Conservation (phyloP, 116 monocot genomes). For the Zostera marina region DNA sequence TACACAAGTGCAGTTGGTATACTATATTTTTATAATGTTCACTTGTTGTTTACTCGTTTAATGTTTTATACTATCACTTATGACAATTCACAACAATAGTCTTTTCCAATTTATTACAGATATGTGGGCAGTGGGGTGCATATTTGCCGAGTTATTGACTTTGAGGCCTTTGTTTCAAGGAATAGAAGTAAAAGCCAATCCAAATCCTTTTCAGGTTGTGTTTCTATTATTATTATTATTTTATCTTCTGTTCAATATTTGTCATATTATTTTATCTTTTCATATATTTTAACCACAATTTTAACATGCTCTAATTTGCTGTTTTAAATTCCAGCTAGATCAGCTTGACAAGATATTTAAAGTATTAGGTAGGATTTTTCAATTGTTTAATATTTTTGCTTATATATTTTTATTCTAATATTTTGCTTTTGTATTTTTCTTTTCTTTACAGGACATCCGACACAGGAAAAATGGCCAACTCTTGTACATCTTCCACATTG, state of each 20-base stretch:
- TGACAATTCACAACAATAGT: too few relatives aligned
- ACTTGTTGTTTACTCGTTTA: too few relatives aligned
- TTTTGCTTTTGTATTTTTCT: background rate
- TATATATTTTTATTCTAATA: background rate
- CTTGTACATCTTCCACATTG: constrained; percentile 72
- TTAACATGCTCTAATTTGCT: background rate
- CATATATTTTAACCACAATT: background rate
- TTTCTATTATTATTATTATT: background rate
- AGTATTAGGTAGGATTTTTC: constrained; percentile 62
- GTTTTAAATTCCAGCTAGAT: constrained; percentile 49
- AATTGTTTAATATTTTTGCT: background rate
- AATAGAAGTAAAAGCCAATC: constrained; percentile 81
- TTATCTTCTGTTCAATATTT: background rate
- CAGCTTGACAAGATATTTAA: constrained; percentile 98
- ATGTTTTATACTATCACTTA: background rate
- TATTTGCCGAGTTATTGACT: constrained; percentile 89
- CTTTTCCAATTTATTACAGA: constrained; percentile 19
- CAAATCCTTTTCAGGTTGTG: constrained; percentile 79
- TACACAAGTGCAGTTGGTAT: constrained; percentile 99
- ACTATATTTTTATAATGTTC: background rate
- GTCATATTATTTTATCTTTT: constrained; percentile 1
- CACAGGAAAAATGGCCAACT: constrained; percentile 87
- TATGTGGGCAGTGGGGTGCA: constrained; percentile 99
- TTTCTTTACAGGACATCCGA: constrained; percentile 64
- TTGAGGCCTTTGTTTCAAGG: constrained; percentile 99